Base-by-base conservation (phyloP, 108 stramenopile species). In the Nitzschia sp. region DNA sequence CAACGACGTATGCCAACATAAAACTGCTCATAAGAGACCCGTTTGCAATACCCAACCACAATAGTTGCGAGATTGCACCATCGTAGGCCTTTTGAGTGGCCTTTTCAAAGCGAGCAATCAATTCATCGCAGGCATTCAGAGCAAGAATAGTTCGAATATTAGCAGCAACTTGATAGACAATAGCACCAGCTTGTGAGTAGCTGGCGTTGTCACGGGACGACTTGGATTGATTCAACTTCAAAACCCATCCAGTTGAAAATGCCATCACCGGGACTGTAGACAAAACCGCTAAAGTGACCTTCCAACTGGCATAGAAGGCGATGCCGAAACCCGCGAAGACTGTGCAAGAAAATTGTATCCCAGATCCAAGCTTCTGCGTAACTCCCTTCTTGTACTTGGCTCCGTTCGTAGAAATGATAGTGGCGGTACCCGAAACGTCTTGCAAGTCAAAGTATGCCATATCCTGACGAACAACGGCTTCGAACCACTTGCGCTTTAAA, bases 401-500 rank as follows among this genome's bases (percentile, higher is more conserved):
- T 19, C 76, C 81, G 69, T 77, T 82, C 8, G 66, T 66, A 15
- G 71, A 54, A 32, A 82, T 77, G 24, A 78, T 64, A 1, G 82
- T 72, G 15, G 86, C 77, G 1, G 76, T 65, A 17, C 70, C 80
- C 0, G 81, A 66, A 9, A 83, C 78, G 66, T 87, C 82, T 29
- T 74, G 65, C 46, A 74, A 42, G 42, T 86, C 85, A 68, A 69
- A 81, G 63, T 81, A 86, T 32, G 82, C 64, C 77, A 86, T 79
- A 54, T 86, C 86, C 49, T 83, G 76, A 21, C 78, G 51, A 8
- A 87, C 66, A 19, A 87, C 72, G 11, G 86, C 80, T n/a, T 67
- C 64, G 46, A 87, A 80, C 82, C 82, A 84, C 11, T 67, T 35
- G 11, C 18, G 33, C 54, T 84, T 76, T 21, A 80, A 32, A 30